phyloP scores from a whole-genome alignment of 306 rosid species.

The Alnus glutinosa region DNA sequence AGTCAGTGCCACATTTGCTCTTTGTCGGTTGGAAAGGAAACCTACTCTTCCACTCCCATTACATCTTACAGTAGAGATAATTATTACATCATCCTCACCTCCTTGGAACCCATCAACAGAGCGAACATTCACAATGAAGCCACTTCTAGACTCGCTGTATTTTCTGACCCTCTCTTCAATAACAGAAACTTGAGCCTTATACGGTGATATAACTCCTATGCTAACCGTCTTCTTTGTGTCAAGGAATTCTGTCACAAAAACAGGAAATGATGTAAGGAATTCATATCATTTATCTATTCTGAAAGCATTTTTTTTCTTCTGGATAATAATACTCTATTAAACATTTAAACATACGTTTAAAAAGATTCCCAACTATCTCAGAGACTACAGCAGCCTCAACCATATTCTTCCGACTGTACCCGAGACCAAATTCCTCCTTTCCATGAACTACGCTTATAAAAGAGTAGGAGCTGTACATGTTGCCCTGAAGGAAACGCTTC shows the following conservation, averaged over 20 bases:
- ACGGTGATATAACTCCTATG: slow-evolving; percentile 69
- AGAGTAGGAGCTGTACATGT: slow-evolving; percentile 37
- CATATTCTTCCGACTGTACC: slow-evolving; percentile 38
- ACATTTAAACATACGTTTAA: slow-evolving; percentile 32
- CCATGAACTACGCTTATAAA: slow-evolving; percentile 39
- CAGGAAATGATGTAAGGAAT: not conserved
- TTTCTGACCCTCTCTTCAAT: slow-evolving; percentile 41
- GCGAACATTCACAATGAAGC: slow-evolving; percentile 50
- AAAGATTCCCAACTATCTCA: slow-evolving; percentile 47
- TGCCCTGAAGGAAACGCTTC: slow-evolving; percentile 26
- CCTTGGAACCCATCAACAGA: slow-evolving; percentile 77
- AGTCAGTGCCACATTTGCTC: slow-evolving; percentile 63
- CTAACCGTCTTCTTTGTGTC: slow-evolving; percentile 42
- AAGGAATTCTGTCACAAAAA: slow-evolving; percentile 28
- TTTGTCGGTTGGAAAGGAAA: slow-evolving; percentile 46
- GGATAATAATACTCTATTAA: not conserved
- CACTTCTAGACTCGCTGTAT: slow-evolving; percentile 14
- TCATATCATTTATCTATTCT: too few relatives aligned
- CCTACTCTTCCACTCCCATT: slow-evolving; percentile 48
- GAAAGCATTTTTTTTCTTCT: too few relatives aligned
- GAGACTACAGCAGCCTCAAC: slow-evolving; percentile 49
- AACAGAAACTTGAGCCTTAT: slow-evolving; percentile 56
- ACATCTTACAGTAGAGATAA: slow-evolving; percentile 43
- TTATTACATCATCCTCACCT: slow-evolving; percentile 61
- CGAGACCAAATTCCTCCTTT: slow-evolving; percentile 31